Conservation (phyloP, 2,329 filamentous ascomycete species). For the Berkeleyomyces basicola region DNA sequence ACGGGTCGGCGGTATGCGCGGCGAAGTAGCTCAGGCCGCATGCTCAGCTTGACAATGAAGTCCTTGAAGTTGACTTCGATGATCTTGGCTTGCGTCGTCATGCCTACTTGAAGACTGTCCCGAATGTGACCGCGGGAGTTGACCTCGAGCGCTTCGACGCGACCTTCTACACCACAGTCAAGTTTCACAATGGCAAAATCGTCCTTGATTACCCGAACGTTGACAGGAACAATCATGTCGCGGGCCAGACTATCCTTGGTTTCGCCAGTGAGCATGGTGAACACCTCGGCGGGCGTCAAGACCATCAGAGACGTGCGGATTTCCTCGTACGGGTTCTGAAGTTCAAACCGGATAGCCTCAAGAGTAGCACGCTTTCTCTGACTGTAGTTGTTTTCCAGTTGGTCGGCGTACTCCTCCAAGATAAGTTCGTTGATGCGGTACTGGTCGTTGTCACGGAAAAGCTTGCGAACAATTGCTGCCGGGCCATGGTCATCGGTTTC, state of each 20-base stretch:
- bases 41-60: slow-evolving; percentile 66
- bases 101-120: slow-evolving; percentile 58
- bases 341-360: slow-evolving; percentile 86
- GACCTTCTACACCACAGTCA: slow-evolving; percentile 85
- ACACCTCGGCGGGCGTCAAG: slow-evolving; percentile 61
- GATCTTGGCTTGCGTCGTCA: slow-evolving; percentile 79
- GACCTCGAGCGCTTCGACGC: slow-evolving; percentile 68
- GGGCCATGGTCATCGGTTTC: slow-evolving; percentile 81
- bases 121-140: slow-evolving; percentile 55
- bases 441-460: slow-evolving; percentile 87
- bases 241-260: slow-evolving; percentile 67
- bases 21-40: slow-evolving; percentile 55
- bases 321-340: slow-evolving; percentile 88
- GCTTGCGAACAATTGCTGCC: slow-evolving; percentile 79
- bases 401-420: slow-evolving; percentile 90
- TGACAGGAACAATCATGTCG: slow-evolving; percentile 84
- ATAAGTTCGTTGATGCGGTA: slow-evolving; percentile 94
- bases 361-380: slow-evolving; percentile 90
- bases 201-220: slow-evolving; percentile 73
- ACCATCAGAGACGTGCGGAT: slow-evolving; percentile 63
- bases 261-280: slow-evolving; percentile 93
- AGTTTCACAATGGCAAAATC: slow-evolving; percentile 88
- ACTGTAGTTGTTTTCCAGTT: slow-evolving; percentile 82
- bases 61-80: slow-evolving; percentile 74
- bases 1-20: slow-evolving; percentile 52